phyloP scores from a whole-genome alignment of 495 filamentous ascomycete genomes.

The Penicillium fimorum region DNA sequence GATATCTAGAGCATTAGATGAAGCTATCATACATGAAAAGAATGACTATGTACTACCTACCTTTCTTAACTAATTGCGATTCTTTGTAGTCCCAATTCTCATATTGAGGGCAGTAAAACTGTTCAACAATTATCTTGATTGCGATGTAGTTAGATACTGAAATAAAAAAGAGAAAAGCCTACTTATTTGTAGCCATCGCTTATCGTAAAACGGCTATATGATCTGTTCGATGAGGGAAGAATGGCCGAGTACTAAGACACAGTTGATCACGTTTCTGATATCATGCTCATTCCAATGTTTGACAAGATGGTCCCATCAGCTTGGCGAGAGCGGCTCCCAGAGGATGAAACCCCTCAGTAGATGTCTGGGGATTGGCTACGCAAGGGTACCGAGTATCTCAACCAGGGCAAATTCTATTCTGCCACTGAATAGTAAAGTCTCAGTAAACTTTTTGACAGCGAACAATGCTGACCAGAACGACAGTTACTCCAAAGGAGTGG shows the following conservation, averaged over 20 bases:
- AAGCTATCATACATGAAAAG: not conserved
- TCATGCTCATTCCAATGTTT: slow-evolving; percentile 29
- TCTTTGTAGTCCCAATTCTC: not conserved
- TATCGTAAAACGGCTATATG: too few relatives aligned
- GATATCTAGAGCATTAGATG: not conserved
- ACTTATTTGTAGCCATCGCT: too few relatives aligned
- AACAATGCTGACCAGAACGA: not conserved
- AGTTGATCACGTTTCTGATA: slow-evolving; percentile 53
- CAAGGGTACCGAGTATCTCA: slow-evolving; percentile 36
- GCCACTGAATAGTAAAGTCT: slow-evolving; percentile 25
- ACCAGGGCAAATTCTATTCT: slow-evolving; percentile 12
- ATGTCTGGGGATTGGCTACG: slow-evolving; percentile 31
- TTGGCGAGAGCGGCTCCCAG: slow-evolving; percentile 28
- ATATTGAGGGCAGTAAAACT: not conserved
- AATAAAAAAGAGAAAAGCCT: too few relatives aligned
- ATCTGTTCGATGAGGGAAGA: too few relatives aligned
- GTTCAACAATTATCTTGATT: too few relatives aligned
- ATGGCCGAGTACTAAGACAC: slow-evolving; percentile 35
- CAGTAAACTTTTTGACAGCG: not conserved
- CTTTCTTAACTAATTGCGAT: not conserved
- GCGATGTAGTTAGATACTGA: too few relatives aligned
- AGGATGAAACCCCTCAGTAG: slow-evolving; percentile 13
- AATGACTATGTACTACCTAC: too few relatives aligned
- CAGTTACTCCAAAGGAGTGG: slow-evolving; percentile 32
- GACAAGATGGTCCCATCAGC: slow-evolving; percentile 31